These are phyloP conservation scores for Fomes fomentarius DNA, from an alignment of 1,284 basidiomycete species.

Conservation along the genomic window DNA sequence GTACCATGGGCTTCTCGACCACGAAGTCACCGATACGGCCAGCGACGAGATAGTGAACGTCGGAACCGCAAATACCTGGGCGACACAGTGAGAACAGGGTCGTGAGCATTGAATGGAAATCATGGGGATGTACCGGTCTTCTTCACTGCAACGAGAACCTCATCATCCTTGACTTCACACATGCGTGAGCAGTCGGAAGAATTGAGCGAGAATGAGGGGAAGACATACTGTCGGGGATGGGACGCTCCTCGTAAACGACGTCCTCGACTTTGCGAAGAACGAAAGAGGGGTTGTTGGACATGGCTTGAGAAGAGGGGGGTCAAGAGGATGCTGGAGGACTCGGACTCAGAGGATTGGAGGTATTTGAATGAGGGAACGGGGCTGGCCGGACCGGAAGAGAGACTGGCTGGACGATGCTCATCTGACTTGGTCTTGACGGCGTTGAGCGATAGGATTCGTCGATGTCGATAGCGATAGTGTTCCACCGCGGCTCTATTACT, in stretches of 20 bases:
- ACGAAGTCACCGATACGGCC: conserved; percentile 82
- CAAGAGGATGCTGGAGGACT: conserved; percentile 13
- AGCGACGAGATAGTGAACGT: conserved; percentile 81
- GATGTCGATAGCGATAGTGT: conserved; percentile 17
- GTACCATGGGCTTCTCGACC: conserved; percentile 77
- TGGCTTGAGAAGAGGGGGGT: conserved; percentile 32
- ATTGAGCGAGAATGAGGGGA: neutral
- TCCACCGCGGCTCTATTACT: conserved; percentile 7
- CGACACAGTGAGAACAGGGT: conserved; percentile 9
- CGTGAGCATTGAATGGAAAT: neutral
- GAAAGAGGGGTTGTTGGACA: conserved; percentile 81
- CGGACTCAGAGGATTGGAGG: conserved; percentile 2
- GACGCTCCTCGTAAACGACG: conserved; percentile 75
- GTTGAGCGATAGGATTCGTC: conserved; percentile 14
- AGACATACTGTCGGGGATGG: conserved; percentile 73
- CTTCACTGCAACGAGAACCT: conserved; percentile 90
- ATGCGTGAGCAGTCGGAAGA: conserved; percentile 3
- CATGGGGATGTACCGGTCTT: conserved; percentile 71
- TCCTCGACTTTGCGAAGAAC: conserved; percentile 78
- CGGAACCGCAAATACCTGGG: conserved; percentile 87
- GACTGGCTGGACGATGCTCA: conserved; percentile 21
- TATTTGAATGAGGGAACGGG: conserved; percentile 23
- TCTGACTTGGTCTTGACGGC: conserved; percentile 15
- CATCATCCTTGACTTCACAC: conserved; percentile 63
- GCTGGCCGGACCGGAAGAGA: conserved; percentile 24